Evolutionary conservation across 2,329 filamentous ascomycete species (phyloP), one percentile per base, ranked within the genome.

Genomic region (Colletotrichum sp.): DNA sequence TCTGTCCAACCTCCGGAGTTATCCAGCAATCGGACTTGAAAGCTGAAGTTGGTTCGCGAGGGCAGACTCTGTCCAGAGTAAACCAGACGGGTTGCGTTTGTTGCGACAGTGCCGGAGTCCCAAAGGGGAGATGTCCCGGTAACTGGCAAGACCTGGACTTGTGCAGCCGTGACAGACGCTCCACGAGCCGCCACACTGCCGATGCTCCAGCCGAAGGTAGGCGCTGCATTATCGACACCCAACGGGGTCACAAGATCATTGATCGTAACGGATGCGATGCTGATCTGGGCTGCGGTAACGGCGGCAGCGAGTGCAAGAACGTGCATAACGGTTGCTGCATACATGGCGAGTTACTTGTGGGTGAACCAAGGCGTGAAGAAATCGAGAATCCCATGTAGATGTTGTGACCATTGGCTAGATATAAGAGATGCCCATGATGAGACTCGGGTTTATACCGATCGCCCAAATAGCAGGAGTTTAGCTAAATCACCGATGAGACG

Each of bases 401-500:
- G 18, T 48, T 1, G 5, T 48, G 9, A 6, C 5, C 18, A n/a
- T 48, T 48, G 9, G 18, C 0, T 12, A 48, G 18, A 48, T 48
- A 6, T 48, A 48, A 2, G 9, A 48, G 9, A 48, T n/a, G 38
- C 18, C 3, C 38, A 48, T 4, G 2, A 48, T 48, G 38, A n/a
- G 38, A 48, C 5, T n/a, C 9, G 38, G 38, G 18, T 3, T 48
- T 12, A 12, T n/a, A 48, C 38, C 38, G 18, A 6, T n/a, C 5
- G 5, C 0, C 2, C 0, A 48, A 48, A 12, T 5, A n/a, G 18
- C 18, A n/a, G 38, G 9, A 7, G 18, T 48, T 48, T 12, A 48
- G 18, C 18, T 12, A 6, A n/a, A 6, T n/a, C 9, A 48, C 18
- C 18, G 9, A n/a, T 1, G 0, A n/a, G 38, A n/a, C 38, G 1